Percentiles rank a stretch among this genome's conserved stretches.
These are phyloP conservation scores for Alternaria metachromatica DNA, from an alignment of 2,329 filamentous ascomycete species.

Conservation along the genomic window DNA sequence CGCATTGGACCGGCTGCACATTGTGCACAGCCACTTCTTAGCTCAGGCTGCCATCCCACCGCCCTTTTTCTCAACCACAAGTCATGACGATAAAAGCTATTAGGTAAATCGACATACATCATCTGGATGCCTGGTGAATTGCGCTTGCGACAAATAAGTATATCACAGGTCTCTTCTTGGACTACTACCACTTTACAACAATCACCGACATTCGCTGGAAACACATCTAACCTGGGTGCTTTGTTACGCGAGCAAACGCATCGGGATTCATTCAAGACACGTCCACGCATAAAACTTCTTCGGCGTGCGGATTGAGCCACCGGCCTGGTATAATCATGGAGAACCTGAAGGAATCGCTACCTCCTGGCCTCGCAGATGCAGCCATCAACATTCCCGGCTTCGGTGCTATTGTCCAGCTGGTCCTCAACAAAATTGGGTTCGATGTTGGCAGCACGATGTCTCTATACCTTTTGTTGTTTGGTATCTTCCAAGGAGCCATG, in stretches of 20 bases:
- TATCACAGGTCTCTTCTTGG: not conserved
- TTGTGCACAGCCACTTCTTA: not conserved
- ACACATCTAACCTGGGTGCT: not conserved
- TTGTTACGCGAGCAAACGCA: not conserved
- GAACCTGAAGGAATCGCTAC: not conserved
- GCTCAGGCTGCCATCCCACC: not conserved
- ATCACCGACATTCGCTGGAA: not conserved
- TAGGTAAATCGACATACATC: not conserved
- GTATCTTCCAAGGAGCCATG: conserved; percentile 45
- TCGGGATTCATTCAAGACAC: no score
- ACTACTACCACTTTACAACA: not conserved
- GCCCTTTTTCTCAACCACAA: not conserved
- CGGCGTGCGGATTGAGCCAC: no score
- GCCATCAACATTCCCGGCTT: conserved; percentile 3
- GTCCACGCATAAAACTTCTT: not conserved
- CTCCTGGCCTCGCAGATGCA: conserved; percentile 6
- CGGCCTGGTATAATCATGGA: not conserved
- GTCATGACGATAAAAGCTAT: not conserved
- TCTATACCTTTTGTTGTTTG: conserved; percentile 53
- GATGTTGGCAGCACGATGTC: conserved; percentile 57
- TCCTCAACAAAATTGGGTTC: conserved; percentile 46
- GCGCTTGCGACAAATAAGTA: not conserved
- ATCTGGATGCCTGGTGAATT: not conserved
- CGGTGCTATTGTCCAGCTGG: conserved; percentile 5
- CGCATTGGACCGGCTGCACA: not conserved